Conservation (phyloP, 495 filamentous ascomycete species). For the Podospora appendiculata region DNA sequence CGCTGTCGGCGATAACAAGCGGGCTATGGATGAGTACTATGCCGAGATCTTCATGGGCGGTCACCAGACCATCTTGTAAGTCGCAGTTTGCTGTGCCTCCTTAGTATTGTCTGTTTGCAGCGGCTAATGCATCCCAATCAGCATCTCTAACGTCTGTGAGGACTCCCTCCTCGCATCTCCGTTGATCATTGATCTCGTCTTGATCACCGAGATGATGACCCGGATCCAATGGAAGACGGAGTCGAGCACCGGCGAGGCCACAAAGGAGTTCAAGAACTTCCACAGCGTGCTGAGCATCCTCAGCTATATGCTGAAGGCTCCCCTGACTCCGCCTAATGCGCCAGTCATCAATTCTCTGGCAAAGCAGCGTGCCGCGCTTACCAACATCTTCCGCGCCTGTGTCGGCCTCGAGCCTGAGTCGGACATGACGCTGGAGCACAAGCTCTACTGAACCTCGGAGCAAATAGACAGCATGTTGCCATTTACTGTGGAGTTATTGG, state of each 20-base stretch:
- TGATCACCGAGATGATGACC: constrained; percentile 96
- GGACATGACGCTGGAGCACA: constrained; percentile 99
- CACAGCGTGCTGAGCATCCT: constrained; percentile 96
- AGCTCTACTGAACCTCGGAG: constrained; percentile 57
- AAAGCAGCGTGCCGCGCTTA: constrained; percentile 91
- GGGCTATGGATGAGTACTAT: constrained; percentile 97
- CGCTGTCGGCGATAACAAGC: constrained; percentile 98
- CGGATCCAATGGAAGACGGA: constrained; percentile 84
- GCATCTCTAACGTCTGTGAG: constrained; percentile 97
- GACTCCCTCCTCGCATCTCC: constrained; percentile 97
- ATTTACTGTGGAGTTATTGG: background rate
- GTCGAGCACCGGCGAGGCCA: constrained; percentile 33
- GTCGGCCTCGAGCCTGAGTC: constrained; percentile 96
- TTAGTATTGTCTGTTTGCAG: background rate
- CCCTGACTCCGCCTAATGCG: constrained; percentile 88
- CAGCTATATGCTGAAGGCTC: constrained; percentile 99
- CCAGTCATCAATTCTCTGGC: constrained; percentile 93
- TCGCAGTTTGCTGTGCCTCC: background rate
- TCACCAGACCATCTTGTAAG: constrained; percentile 87
- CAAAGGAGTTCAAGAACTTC: constrained; percentile 74
- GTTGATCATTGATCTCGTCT: constrained; percentile 91
- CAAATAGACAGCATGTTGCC: background rate
- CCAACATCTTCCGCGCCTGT: constrained; percentile 98
- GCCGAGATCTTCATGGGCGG: constrained; percentile 99
- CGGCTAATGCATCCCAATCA: constrained; percentile 20